A percentile compares a stretch with the other conserved stretches of the same genome.
These are phyloP conservation scores for Aspergillaceae sp. DNA, from an alignment of 2,329 filamentous ascomycete genomes.

Conservation along the genomic window DNA sequence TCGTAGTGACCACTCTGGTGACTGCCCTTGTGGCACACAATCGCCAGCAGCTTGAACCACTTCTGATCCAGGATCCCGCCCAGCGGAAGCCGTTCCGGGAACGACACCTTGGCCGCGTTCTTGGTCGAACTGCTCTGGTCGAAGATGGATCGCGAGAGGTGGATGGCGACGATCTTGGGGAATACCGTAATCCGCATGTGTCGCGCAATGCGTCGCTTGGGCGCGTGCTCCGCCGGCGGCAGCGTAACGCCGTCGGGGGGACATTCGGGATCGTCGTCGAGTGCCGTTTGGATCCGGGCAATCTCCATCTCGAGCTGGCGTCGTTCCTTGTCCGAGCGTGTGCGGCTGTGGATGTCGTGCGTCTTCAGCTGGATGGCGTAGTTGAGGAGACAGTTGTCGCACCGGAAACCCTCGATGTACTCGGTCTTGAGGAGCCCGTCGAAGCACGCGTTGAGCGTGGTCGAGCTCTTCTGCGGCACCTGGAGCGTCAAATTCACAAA, in stretches of 20 bases:
- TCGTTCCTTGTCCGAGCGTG: slow-evolving; percentile 46
- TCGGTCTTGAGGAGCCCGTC: slow-evolving; percentile 92
- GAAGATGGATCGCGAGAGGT: slow-evolving; percentile 89
- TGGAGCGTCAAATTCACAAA: slow-evolving; percentile 91
- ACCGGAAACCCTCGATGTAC: slow-evolving; percentile 93
- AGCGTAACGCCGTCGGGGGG: slow-evolving; percentile 63
- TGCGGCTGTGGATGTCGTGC: slow-evolving; percentile 35
- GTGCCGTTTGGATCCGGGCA: slow-evolving; percentile 56
- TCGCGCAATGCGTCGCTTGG: slow-evolving; percentile 74
- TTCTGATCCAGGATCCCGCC: slow-evolving; percentile 70
- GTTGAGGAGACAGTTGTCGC: slow-evolving; percentile 81
- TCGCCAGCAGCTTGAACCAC: slow-evolving; percentile 73
- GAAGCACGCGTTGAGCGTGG: slow-evolving; percentile 78
- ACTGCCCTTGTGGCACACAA: slow-evolving; percentile 90
- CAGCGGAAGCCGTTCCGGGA: slow-evolving; percentile 76
- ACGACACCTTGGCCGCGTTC: slow-evolving; percentile 88
- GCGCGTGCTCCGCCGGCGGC: slow-evolving; percentile 64
- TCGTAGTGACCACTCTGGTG: slow-evolving; percentile 97
- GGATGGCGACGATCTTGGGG: slow-evolving; percentile 82
- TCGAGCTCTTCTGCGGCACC: slow-evolving; percentile 74
- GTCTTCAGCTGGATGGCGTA: slow-evolving; percentile 62
- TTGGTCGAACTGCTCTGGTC: slow-evolving; percentile 74
- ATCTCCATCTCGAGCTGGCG: slow-evolving; percentile 51
- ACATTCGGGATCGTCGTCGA: slow-evolving; percentile 74
- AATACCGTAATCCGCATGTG: slow-evolving; percentile 81